Evolutionary conservation across 2,329 filamentous ascomycete genomes (phyloP), one percentile per base, ranked within the genome.

Genomic region (Penicillium verrucosum): DNA sequence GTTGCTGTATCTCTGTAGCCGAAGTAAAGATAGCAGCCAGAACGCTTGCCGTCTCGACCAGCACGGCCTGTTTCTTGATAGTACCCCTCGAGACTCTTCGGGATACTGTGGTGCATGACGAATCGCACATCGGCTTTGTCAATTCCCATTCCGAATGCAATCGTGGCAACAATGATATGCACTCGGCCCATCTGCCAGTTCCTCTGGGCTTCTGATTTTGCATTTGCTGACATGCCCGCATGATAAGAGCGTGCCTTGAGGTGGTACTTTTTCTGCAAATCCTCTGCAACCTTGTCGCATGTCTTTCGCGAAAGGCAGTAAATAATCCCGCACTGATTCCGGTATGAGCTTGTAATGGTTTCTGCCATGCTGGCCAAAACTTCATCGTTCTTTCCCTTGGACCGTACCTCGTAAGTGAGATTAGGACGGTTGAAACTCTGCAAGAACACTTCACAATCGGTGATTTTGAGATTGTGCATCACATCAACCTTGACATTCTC

Each of bases 61-160:
- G 95, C 94, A 66, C 94, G 89, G 1, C 94, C 94, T 43, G 94
- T 99, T 73, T 99, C 94, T 71, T 99, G 94, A 69, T 99, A 99
- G 73, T 99, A 99, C 0, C 94, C 94, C 75, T 99, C 94, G 52
- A 99, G 78, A 66, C 91, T 97, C 75, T 99, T 97, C 1, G 94
- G 94, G 6, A 99, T 81, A 42, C 87, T 89, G 67, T 96, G 88
- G 70, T 99, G 95, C 40, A 99, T 90, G 34, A 99, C 94, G 71
- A 96, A 99, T 29, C 94, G 89, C 46, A 99, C 94, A 71, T 99
- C 89, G 0, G 92, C 85, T 73, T 99, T 99, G 78, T 99, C 94
- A 63, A 99, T 99, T n/a, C 94, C 94, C 94, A 99, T 99, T 7
- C 94, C 94, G 70, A 99, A 99, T 25, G 94, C 94, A 72, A 99